A percentile compares a stretch with the other conserved stretches of the same genome.
phyloP scores from a whole-genome alignment of 1,284 basidiomycete genomes.

The Irpex sp. region DNA sequence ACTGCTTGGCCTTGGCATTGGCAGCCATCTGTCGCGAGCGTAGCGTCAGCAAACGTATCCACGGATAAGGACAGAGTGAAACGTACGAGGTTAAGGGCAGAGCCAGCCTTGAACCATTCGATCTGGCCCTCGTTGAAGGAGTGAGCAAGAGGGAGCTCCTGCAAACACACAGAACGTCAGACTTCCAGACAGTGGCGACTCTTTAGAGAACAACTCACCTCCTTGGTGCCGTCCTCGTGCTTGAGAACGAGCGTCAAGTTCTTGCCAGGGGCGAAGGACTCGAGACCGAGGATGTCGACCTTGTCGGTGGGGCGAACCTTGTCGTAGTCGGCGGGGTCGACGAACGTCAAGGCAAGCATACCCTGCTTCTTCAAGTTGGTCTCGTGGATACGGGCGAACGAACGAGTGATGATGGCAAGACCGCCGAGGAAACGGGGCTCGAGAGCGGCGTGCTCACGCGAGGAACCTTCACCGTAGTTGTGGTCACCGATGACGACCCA shows the following conservation, averaged over 20 bases:
- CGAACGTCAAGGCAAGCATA: constrained; percentile 91
- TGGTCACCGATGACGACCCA: constrained; percentile 95
- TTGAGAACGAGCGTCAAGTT: constrained; percentile 79
- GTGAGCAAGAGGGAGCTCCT: constrained; percentile 71
- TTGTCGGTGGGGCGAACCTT: constrained; percentile 81
- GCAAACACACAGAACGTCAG: constrained; percentile 21
- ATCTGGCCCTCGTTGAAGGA: constrained; percentile 90
- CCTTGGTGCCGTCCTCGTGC: constrained; percentile 78
- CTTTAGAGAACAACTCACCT: constrained; percentile 39
- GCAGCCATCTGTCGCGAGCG: too few relatives aligned
- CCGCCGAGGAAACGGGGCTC: constrained; percentile 98
- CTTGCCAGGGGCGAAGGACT: constrained; percentile 84
- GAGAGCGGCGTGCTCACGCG: constrained; percentile 96
- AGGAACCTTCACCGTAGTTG: constrained; percentile 99
- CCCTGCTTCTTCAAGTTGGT: constrained; percentile 98
- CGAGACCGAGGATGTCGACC: constrained; percentile 82
- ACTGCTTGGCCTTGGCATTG: too few relatives aligned
- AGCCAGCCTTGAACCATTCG: neutral
- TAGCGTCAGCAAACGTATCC: too few relatives aligned
- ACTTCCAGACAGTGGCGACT: constrained; percentile 4
- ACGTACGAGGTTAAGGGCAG: too few relatives aligned
- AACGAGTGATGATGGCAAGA: constrained; percentile 91
- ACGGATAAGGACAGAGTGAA: too few relatives aligned
- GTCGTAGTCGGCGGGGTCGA: constrained; percentile 87
- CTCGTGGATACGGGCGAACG: constrained; percentile 98